Evolutionary conservation across 345 rosid species (phyloP).

Genomic region (Sonneratia alba): DNA sequence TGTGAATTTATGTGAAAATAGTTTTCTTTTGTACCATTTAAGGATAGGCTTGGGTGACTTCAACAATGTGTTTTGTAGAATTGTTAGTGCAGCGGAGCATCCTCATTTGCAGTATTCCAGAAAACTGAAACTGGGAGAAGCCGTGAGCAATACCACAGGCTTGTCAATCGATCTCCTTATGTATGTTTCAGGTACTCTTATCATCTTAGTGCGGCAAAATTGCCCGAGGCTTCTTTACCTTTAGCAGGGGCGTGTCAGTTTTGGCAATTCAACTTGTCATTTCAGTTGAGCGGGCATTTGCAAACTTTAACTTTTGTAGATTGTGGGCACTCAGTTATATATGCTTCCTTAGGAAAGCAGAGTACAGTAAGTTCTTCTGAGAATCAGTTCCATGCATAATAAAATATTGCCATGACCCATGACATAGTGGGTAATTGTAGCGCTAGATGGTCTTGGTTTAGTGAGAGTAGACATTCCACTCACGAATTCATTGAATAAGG

Average conservation of each 20-base stretch:
- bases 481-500: not conserved
- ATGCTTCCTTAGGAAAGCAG: not conserved
- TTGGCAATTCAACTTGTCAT: not conserved
- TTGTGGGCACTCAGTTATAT: not conserved
- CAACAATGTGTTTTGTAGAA: slow-evolving; percentile 64
- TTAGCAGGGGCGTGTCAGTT: not conserved
- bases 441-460: not conserved
- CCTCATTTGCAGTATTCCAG: slow-evolving; percentile 98
- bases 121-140: slow-evolving; percentile 96
- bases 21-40: too few relatives aligned
- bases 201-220: not conserved
- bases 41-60: too few relatives aligned
- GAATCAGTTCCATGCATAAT: not conserved
- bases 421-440: not conserved
- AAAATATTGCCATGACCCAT: not conserved
- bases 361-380: not conserved
- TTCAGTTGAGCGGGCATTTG: not conserved
- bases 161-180: slow-evolving; percentile 89
- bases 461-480: not conserved
- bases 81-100: slow-evolving; percentile 77
- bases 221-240: not conserved
- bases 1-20: too few relatives aligned
- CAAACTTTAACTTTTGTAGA: not conserved
- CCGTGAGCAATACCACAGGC: slow-evolving; percentile 77
- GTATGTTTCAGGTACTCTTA: slow-evolving; percentile 70